Percentiles rank a stretch among this genome's conserved stretches.
phyloP scores from a whole-genome alignment of 495 filamentous ascomycete species.

The Aspergillus asperescens region DNA sequence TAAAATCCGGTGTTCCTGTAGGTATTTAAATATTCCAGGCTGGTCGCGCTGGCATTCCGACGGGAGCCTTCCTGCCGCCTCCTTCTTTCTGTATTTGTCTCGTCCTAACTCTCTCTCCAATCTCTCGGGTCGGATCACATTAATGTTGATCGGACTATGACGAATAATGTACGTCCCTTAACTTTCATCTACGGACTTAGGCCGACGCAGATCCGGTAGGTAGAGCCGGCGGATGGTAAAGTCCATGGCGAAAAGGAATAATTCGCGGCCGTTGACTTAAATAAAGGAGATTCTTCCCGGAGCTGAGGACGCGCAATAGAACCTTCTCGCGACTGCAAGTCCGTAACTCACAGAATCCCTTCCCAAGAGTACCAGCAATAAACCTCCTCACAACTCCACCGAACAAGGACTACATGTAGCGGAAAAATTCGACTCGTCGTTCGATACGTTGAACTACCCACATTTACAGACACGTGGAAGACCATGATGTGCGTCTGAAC shows the following conservation, averaged over 20 bases:
- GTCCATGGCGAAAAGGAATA: slow-evolving; percentile 86
- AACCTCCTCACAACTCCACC: slow-evolving; percentile 85
- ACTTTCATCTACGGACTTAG: background rate
- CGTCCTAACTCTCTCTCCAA: too few species aligned
- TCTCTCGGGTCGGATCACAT: too few species aligned
- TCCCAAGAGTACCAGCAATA: too few species aligned
- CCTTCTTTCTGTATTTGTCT: too few species aligned
- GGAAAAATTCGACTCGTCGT: slow-evolving; percentile 98
- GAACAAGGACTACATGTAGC: slow-evolving; percentile 76
- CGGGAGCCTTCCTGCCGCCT: too few species aligned
- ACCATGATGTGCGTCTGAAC: slow-evolving; percentile 99
- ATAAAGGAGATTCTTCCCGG: slow-evolving; percentile 89
- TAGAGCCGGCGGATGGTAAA: slow-evolving; percentile 94
- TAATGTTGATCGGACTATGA: slow-evolving; percentile 95
- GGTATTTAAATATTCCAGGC: too few species aligned
- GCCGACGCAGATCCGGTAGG: background rate
- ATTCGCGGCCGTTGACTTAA: slow-evolving; percentile 74
- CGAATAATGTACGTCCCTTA: slow-evolving; percentile 71
- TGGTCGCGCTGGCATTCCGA: too few species aligned
- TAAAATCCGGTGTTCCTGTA: too few species aligned
- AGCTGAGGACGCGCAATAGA: slow-evolving; percentile 59
- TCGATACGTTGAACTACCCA: slow-evolving; percentile 93
- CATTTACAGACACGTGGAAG: slow-evolving; percentile 99
- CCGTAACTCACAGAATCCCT: too few species aligned
- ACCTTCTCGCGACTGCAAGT: background rate